Conservation (phyloP, 1,139 yeast species). For the Candida freyschussii region DNA sequence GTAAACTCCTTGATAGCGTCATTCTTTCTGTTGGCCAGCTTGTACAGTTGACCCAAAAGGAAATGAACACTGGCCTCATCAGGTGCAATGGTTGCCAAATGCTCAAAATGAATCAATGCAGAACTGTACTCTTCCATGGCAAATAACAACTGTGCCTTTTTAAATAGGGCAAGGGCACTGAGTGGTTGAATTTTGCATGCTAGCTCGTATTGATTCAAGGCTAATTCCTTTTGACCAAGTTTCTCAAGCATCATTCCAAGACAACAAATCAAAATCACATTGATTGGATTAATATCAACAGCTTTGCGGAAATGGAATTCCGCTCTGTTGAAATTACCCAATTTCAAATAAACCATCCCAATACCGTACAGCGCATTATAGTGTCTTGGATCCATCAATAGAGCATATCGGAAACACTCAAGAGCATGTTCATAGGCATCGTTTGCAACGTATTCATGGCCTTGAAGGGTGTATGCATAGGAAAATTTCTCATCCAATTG, state of each 20-base stretch:
- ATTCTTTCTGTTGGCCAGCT: constrained; percentile 65
- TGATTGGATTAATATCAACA: constrained; percentile 81
- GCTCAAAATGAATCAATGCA: constrained; percentile 73
- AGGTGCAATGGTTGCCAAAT: constrained; percentile 63
- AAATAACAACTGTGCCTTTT: constrained; percentile 79
- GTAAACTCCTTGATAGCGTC: constrained; percentile 86
- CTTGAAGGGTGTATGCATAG: constrained; percentile 89
- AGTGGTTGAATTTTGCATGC: constrained; percentile 84
- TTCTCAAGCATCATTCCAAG: constrained; percentile 92
- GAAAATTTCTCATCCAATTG: constrained; percentile 68
- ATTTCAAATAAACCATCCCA: constrained; percentile 87
- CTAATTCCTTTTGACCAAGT: constrained; percentile 61
- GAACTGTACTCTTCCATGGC: constrained; percentile 64
- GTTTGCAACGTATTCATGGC: constrained; percentile 84
- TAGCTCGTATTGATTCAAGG: constrained; percentile 74
- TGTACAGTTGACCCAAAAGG: constrained; percentile 81
- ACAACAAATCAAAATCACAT: constrained; percentile 86
- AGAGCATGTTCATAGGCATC: constrained; percentile 91
- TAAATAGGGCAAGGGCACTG: constrained; percentile 82
- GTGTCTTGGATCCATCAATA: constrained; percentile 74
- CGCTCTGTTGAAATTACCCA: constrained; percentile 82
- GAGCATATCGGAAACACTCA: constrained; percentile 75
- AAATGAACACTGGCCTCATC: constrained; percentile 94
- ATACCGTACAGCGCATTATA: constrained; percentile 95
- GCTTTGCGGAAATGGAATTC: constrained; percentile 88